Percentiles rank a stretch among this genome's conserved stretches.
These are phyloP conservation scores for Houttuynia cordata DNA, from an alignment of 164 flowering plant species.

Conservation along the genomic window DNA sequence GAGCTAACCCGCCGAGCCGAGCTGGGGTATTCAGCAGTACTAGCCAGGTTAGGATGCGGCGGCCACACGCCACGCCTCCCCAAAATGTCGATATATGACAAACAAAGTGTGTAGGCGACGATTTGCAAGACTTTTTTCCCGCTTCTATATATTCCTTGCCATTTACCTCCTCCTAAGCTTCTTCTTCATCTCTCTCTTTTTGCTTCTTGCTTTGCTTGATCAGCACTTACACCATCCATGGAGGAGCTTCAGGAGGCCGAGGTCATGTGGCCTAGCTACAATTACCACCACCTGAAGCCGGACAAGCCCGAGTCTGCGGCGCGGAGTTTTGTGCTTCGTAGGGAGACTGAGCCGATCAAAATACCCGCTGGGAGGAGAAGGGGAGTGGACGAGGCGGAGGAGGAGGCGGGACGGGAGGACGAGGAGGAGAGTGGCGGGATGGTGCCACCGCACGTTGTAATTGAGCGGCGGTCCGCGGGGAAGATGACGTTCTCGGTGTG, in stretches of 20 bases:
- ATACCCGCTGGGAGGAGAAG: not conserved
- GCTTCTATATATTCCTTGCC: slow-evolving; percentile 1
- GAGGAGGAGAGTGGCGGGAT: slow-evolving; percentile 23
- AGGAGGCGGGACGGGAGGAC: not conserved
- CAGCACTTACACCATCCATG: not conserved
- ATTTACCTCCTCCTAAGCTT: slow-evolving; percentile 4
- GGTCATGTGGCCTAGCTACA: slow-evolving; percentile 10
- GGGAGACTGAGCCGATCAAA: not conserved
- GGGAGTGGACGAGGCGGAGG: not conserved
- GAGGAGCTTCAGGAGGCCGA: slow-evolving; percentile 32
- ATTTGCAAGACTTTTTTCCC: not conserved
- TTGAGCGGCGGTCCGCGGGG: slow-evolving; percentile 7
- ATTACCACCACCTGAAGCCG: not conserved
- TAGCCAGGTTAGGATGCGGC: not conserved
- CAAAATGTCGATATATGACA: slow-evolving; percentile 10
- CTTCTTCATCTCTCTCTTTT: not conserved
- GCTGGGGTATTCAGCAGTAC: not conserved
- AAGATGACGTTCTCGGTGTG: slow-evolving; percentile 59
- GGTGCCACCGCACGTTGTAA: slow-evolving; percentile 39
- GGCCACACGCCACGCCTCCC: slow-evolving; percentile 7
- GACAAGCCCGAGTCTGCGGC: not conserved
- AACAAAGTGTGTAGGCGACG: slow-evolving; percentile 3
- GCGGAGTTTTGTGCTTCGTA: not conserved
- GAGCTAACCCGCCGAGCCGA: not conserved
- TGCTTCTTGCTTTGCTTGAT: not conserved